A percentile compares a stretch with the other conserved stretches of the same genome.
Conservation (phyloP, 768 basidiomycete genomes). For the Hericium erinaceus region DNA sequence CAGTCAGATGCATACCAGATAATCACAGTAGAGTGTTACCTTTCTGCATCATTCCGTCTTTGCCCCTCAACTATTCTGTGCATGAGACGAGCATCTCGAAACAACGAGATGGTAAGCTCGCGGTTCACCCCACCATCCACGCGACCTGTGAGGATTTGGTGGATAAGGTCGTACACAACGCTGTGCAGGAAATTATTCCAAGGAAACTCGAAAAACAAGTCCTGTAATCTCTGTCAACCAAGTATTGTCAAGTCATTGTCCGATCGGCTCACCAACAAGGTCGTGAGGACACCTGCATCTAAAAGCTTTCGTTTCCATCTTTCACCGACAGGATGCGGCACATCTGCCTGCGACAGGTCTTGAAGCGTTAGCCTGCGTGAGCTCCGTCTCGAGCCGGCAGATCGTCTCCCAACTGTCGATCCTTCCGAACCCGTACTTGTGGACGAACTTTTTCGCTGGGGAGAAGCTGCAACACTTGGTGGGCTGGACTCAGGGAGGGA, state of each 20-base stretch:
- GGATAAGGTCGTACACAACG: slow-evolving; percentile 90
- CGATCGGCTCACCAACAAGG: slow-evolving; percentile 59
- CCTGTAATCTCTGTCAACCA: slow-evolving; percentile 34
- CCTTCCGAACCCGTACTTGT: slow-evolving; percentile 12
- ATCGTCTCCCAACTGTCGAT: slow-evolving; percentile 20
- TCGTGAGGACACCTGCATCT: slow-evolving; percentile 61
- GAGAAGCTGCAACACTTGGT: slow-evolving; percentile 2
- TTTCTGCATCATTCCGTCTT: slow-evolving; percentile 64
- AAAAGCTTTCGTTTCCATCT: slow-evolving; percentile 71
- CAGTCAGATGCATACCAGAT: slow-evolving; percentile 12
- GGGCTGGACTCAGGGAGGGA: not conserved
- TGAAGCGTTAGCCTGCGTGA: slow-evolving; percentile 36
- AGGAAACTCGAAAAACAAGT: slow-evolving; percentile 91
- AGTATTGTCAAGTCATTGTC: not conserved
- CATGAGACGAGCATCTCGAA: slow-evolving; percentile 79
- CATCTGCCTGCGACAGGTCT: slow-evolving; percentile 25
- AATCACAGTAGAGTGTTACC: slow-evolving; percentile 28
- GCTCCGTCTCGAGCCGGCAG: slow-evolving; percentile 44
- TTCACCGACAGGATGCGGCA: slow-evolving; percentile 57
- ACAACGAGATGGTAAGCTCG: slow-evolving; percentile 74
- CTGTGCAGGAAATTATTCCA: slow-evolving; percentile 98
- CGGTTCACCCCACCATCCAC: slow-evolving; percentile 79
- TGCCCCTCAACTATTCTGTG: slow-evolving; percentile 85
- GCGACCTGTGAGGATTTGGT: slow-evolving; percentile 88
- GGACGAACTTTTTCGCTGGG: slow-evolving; percentile 7